A percentile compares a stretch with the other conserved stretches of the same genome.
Evolutionary conservation across 2,329 filamentous ascomycete species (phyloP).

Genomic region (Trichothecium sympodiale): DNA sequence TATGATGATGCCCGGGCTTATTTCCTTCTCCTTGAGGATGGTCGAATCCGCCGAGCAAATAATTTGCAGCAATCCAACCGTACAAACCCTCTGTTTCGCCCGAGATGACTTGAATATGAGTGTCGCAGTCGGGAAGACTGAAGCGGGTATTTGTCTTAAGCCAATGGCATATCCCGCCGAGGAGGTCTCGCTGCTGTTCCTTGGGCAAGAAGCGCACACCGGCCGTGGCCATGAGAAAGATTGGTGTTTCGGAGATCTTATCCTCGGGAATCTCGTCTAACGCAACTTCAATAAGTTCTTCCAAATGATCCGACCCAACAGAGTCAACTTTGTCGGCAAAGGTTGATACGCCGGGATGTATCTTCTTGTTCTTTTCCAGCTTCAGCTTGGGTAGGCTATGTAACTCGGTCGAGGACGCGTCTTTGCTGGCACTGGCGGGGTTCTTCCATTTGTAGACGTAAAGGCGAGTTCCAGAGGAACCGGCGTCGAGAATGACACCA

Average conservation of each 20-base stretch:
- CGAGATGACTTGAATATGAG: conserved; percentile 88
- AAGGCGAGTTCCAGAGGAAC: conserved; percentile 90
- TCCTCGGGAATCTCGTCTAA: conserved; percentile 64
- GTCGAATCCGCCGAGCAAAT: conserved; percentile 85
- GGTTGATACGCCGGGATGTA: conserved; percentile 82
- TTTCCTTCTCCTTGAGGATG: conserved; percentile 36
- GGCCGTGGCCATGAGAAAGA: conserved; percentile 92
- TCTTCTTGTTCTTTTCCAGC: conserved; percentile 87
- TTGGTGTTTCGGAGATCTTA: conserved; percentile 72
- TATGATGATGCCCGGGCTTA: conserved; percentile 59
- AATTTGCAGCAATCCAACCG: conserved; percentile 96
- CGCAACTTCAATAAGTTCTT: conserved; percentile 71
- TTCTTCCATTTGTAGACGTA: conserved; percentile 94
- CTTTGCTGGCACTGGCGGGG: conserved; percentile 50
- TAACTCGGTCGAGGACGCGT: conserved; percentile 29
- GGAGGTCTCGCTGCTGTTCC: conserved; percentile 58
- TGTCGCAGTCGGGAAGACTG: conserved; percentile 74
- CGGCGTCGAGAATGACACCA: conserved; percentile 93
- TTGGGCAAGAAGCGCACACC: conserved; percentile 82
- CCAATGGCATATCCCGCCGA: conserved; percentile 74
- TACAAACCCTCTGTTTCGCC: conserved; percentile 94
- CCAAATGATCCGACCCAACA: conserved; percentile 73
- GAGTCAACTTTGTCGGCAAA: conserved; percentile 68
- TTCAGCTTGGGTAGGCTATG: conserved; percentile 66
- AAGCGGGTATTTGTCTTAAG: conserved; percentile 68